Conservation (phyloP, 768 basidiomycete species). For the Kondoa malvinella region DNA sequence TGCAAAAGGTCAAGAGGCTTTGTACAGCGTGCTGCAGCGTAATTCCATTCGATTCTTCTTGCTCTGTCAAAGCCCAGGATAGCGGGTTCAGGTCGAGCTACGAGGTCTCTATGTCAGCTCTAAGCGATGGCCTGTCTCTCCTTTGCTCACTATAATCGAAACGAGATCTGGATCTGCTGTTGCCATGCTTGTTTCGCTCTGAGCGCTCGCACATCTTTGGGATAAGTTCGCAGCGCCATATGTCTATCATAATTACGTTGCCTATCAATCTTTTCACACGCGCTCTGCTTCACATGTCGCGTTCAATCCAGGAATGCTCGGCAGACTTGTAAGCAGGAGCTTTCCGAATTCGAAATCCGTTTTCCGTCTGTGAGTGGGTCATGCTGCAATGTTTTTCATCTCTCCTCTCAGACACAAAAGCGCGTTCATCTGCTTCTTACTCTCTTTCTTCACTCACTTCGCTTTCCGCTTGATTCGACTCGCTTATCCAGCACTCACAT, state of each 20-base stretch:
- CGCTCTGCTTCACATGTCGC: too few relatives aligned
- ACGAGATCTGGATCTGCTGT: background rate
- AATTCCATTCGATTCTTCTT: slow-evolving; percentile 35
- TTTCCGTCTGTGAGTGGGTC: too few relatives aligned
- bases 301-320: too few relatives aligned
- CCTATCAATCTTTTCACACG: too few relatives aligned
- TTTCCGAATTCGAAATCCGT: too few relatives aligned
- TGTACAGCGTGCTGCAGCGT: slow-evolving; percentile 57
- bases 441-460: background rate
- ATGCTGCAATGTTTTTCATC: background rate
- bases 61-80: slow-evolving; percentile 14
- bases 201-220: too few relatives aligned
- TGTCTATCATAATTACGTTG: too few relatives aligned
- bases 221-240: too few relatives aligned
- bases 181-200: background rate
- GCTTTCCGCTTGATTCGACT: background rate
- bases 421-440: background rate
- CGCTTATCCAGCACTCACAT: background rate
- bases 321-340: too few relatives aligned
- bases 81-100: slow-evolving; percentile 28
- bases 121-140: background rate
- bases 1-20: slow-evolving; percentile 74
- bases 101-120: background rate
- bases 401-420: background rate
- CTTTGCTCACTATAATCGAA: background rate